Conservation (phyloP, 768 basidiomycete genomes). For the Podaxis sp. region DNA sequence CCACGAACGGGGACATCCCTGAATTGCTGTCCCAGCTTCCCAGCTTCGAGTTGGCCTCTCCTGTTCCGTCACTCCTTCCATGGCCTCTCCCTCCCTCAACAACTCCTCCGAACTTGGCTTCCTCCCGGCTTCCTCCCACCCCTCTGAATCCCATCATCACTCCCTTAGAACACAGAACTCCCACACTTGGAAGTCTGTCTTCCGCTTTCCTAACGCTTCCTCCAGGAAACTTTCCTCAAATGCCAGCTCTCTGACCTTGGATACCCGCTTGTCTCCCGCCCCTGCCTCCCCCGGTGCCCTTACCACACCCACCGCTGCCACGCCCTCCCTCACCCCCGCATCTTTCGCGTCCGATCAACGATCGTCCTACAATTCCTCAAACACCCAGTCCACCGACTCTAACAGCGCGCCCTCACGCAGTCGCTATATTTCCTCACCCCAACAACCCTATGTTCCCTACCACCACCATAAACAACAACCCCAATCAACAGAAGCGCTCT, state of each 20-base stretch:
- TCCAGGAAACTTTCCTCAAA: slow-evolving; percentile 53
- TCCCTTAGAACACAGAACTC: slow-evolving; percentile 32
- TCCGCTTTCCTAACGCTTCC: slow-evolving; percentile 65
- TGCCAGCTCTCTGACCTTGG: slow-evolving; percentile 45
- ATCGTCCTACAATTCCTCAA: slow-evolving; percentile 77
- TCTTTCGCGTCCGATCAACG: slow-evolving; percentile 61
- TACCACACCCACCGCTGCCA: slow-evolving; percentile 42
- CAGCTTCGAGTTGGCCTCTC: slow-evolving; percentile 15
- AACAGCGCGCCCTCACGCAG: slow-evolving; percentile 35
- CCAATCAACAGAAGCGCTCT: slow-evolving; percentile 39
- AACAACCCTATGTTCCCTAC: slow-evolving; percentile 28
- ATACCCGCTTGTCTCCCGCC: slow-evolving; percentile 41
- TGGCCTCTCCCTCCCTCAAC: slow-evolving; percentile 25
- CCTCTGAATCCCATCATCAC: slow-evolving; percentile 24
- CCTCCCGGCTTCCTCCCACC: slow-evolving; percentile 18
- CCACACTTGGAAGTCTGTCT: slow-evolving; percentile 67
- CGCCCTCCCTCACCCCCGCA: slow-evolving; percentile 50
- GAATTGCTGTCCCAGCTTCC: slow-evolving; percentile 18
- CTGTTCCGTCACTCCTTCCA: slow-evolving; percentile 17
- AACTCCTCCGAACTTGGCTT: slow-evolving; percentile 21
- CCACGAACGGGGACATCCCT: slow-evolving; percentile 19
- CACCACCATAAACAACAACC: slow-evolving; percentile 30
- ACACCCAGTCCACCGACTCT: slow-evolving; percentile 74
- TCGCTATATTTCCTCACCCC: slow-evolving; percentile 24
- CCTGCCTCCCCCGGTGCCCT: slow-evolving; percentile 30